Evolutionary conservation across 352 stramenopile species (phyloP), one percentile per base, ranked within the genome.

Genomic region (Globisporangium lucens): DNA sequence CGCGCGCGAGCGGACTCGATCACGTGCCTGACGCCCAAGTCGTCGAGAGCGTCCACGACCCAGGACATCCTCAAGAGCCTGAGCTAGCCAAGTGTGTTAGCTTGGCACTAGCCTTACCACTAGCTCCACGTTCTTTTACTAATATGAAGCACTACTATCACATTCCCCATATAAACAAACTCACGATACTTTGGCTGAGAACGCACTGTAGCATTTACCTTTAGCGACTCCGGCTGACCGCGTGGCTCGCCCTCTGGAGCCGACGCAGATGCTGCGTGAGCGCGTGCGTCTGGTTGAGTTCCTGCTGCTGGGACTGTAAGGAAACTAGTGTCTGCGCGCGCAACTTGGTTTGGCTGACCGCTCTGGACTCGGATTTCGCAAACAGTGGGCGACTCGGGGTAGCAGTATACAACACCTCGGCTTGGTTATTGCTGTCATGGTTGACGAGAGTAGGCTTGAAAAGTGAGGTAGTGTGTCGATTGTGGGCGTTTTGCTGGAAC

Each of bases 211-310:
- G 62, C 73, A 55, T 73, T 73, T 51, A 59, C 9, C 4, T 69
- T 55, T 77, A 72, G 61, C 69, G 56, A 71, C 73, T 73, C 41
- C 77, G 17, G 20, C 71, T 56, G 52, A 75, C 24, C 43, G 55
- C 41, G 38, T 68, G 33, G n/a, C 62, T 49, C 38, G 35, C 15
- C 15, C 51, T 47, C 24, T 79, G 63, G 3, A 79, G 60, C 12
- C 75, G 74, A n/a, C 46, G 55, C 3, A 77, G 36, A 35, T 80
- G 76, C 72, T 77, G 56, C 29, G 67, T 47, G 17, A 79, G 61
- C 27, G 71, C 61, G 0, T 71, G 65, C 0, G 57, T 36, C 33
- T 74, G 65, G 6, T 53, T 27, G 41, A 53, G 47, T 0, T 60
- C 17, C 4, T 71, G 64, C 1, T 56, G 56, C 53, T 73, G 65